Evolutionary conservation across 345 rosid species (phyloP).

Genomic region (Populus davidiana): DNA sequence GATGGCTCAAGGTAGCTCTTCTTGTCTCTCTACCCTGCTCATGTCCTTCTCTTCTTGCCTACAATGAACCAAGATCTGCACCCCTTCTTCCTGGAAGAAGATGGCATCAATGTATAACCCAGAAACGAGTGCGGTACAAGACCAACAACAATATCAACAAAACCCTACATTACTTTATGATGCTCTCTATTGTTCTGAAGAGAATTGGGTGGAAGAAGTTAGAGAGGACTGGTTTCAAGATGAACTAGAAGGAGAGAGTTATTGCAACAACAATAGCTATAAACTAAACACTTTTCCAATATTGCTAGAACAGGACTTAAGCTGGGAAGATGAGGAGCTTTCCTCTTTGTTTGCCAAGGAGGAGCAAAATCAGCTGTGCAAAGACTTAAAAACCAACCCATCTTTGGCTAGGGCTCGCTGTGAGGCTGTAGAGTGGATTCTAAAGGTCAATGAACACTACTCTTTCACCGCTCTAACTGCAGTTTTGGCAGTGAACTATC

Average conservation of each 20-base stretch:
- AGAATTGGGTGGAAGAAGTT: slow-evolving; percentile 44
- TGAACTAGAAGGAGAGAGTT: not conserved
- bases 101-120: slow-evolving; percentile 47
- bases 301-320: slow-evolving; percentile 53
- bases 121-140: slow-evolving; percentile 11
- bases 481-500: slow-evolving; percentile 68
- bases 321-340: slow-evolving; percentile 75
- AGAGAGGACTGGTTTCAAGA: slow-evolving; percentile 16
- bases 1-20: slow-evolving; percentile 28
- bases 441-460: slow-evolving; percentile 56
- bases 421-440: slow-evolving; percentile 77
- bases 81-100: slow-evolving; percentile 45
- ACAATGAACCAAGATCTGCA: slow-evolving; percentile 39
- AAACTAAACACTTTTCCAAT: slow-evolving; percentile 20
- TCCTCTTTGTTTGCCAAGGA: slow-evolving; percentile 41
- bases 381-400: slow-evolving; percentile 23
- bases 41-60: slow-evolving; percentile 19
- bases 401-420: slow-evolving; percentile 41
- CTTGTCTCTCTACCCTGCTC: slow-evolving; percentile 19
- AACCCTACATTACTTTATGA: slow-evolving; percentile 32
- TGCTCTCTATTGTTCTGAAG: slow-evolving; percentile 59
- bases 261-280: not conserved
- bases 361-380: slow-evolving; percentile 32
- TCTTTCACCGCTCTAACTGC: slow-evolving; percentile 73
- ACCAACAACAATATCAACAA: slow-evolving; percentile 8